Base-by-base conservation (phyloP, 805 yeast genomes). In the Ogataea glucozyma region DNA sequence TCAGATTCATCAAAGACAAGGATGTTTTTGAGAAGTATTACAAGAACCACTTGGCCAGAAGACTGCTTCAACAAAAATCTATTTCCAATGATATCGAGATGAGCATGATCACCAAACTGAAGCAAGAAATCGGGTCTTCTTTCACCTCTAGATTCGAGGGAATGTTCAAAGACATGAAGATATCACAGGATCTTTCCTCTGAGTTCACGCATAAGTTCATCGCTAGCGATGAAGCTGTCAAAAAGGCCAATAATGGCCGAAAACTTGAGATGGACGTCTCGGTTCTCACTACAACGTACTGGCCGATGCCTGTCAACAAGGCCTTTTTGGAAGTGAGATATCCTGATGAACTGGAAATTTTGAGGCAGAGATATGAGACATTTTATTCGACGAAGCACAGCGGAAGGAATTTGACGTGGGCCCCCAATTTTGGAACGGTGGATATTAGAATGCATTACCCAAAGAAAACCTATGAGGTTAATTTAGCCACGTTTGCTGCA, bases 1-100 rank as follows among this genome's bases (percentile, higher is more conserved):
- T 89, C 55, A 69, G 83, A 43, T 81, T 78, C 56, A 71, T 89
- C 34, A 73, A 78, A 46, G 96, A 90, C 53, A 90, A 88, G 57
- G 97, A 89, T 64, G 68, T 85, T 19, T 90, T 89, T 65, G 96
- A 88, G 58, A 83, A 78, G 31, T 81, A 85, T 47, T 89, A 88
- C 62, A 88, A 88, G 54, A 85, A 82, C 41, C 96, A 87, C 65
- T 70, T 90, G 44, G 96, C 96, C 1, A 88, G 84, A 61, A 72
- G 97, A 47, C 71, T 89, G 31, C 58, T 83, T 27, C 73, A 78
- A 43, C 70, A 71, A 50, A 67, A 62, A 51, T 65, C 66, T 9
- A 48, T 64, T 37, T 69, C 77, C 2, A 63, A 72, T 35, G 91
- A 87, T 46, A 64, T 84, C 4, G 97, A 89, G 60, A 81, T 81